Base-by-base conservation (phyloP, 2,329 filamentous ascomycete species). In the Colletotrichum tabaci region DNA sequence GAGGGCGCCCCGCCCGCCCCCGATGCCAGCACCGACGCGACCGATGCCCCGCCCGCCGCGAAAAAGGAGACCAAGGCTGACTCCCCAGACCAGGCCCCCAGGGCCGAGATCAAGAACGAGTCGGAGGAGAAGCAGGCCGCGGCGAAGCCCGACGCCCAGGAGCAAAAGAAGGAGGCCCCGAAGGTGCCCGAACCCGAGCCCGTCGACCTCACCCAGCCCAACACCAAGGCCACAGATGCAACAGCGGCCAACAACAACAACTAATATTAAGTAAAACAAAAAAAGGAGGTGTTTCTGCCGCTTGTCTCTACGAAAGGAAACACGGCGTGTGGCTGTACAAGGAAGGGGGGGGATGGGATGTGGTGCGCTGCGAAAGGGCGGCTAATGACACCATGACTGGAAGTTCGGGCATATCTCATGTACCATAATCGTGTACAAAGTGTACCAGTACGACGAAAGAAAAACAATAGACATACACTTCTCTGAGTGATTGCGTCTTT, bases 161-260 rank as follows among this genome's bases (percentile, higher is more conserved):
- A 72, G 67, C 49, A 55, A 61, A 55, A 66, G 56, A 58, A 69
- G 42, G 69, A 72, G 57, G 62, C 63, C 21, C 63, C 66, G 53
- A 58, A 66, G 67, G 70, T 58, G 16, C 35, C 60, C 42, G 30
- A 9, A 8, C 67, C 70, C 13, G 74, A 73, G 30, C 53, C 47
- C 18, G 67, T 71, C 9, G 67, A 71, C 63, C 67, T 71, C 15
- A 57, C 75, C 6, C 63, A 71, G 61, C 46, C 71, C 46, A 78
- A 79, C 3, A 77, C 74, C 69, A 72, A 74, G 63, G 78, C 78
- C 1, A 74, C 75, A 16, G 80, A 82, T 57, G 80, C 80, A 42
- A 81, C 80, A 1, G 74, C 70, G 21, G 80, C 79, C 26, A 82
- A 81, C 74, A 67, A 81, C 74, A 67, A 67, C 46, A 53, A 40